Base-by-base conservation (phyloP, 768 basidiomycete genomes). In the Leucosporidium scottii region DNA sequence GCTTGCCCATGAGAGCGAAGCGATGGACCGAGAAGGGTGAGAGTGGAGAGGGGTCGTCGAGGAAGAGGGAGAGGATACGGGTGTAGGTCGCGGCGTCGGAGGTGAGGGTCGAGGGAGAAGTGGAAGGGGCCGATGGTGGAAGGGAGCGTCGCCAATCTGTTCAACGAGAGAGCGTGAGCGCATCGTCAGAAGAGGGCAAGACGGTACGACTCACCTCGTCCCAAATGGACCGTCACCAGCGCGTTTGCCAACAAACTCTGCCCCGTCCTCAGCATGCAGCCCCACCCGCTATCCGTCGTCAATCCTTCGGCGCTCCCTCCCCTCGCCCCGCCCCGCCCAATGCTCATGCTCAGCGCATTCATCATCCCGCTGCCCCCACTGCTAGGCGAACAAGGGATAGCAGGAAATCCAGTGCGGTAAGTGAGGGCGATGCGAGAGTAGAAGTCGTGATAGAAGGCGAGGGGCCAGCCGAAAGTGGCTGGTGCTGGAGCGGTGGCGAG, bases 11-110 rank as follows among this genome's bases (percentile, higher is more conserved):
- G 27, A 93, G 81, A 0, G 93, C 93, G 88, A 99, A 96, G 57
- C 91, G 84, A 78, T 99, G 94, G 10, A 99, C 90, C 72, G 90
- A 89, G 77, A 99, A 99, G 0, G 94, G 94, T 23, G 88, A 86
- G 36, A 87, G 81, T 0, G 89, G 85, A 0, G 86, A 83, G 0
- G 93, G 93, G 3, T 88, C 87, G 76, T 99, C 94, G 56, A 97
- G 79, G 80, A 98, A 99, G 92, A 93, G 98, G 0, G 90, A 88
- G 27, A 99, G 66, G 61, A 97, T 88, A 70, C 88, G 88, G 10
- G 94, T 89, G 75, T 99, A 98, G 4, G 85, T 87, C 1, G 90
- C 89, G 75, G 89, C 50, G 3, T 31, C 27, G 36, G 51, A 31
- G 1, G 59, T 50, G 47, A 36, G 54, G n/a, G 50, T 30, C 12